Base-by-base conservation (phyloP, 2,329 filamentous ascomycete genomes). In the Harringtonia lauricola region DNA sequence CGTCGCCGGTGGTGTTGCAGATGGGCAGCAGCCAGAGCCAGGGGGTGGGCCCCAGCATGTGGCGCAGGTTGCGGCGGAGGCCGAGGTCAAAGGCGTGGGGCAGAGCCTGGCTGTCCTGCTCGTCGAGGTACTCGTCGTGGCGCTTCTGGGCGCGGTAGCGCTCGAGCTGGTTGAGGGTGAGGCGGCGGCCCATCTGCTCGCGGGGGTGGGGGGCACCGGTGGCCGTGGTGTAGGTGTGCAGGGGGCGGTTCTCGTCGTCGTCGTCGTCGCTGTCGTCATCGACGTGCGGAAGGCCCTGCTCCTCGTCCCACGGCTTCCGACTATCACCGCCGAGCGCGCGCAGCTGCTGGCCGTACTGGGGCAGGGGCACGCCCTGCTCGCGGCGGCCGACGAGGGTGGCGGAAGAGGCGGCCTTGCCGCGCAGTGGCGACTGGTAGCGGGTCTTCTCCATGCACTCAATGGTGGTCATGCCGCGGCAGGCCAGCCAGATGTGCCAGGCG, bases 361-460 rank as follows among this genome's bases (percentile, higher is more conserved):
- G 79, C 5, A 78, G 63, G 10, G 70, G 64, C 31, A 66, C 61
- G 36, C 65, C 64, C 50, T 71, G 61, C 41, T 67, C 65, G 55
- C 51, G 67, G 43, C 68, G 66, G 55, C 50, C 90, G 74, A 36
- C 29, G 21, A 42, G 41, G 39, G 75, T 75, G 57, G 4, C 8
- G n/a, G n/a, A n/a, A n/a, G n/a, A n/a, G n/a, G n/a, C n/a, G n/a
- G 24, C 6, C 9, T 15, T 13, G 26, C 79, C 79, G 45, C 83
- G 76, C 47, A 95, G 60, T 0, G 87, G 86, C 10, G 84, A 87
- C 8, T 95, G 74, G 63, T 98, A 98, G 44, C 92, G 77, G 2
- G 90, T 96, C 69, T 92, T 95, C 63, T 98, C 92, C 47, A 98
- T 68, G 55, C 84, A 94, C 61, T 98, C 92, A 47, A 98, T 95